Conservation (phyloP, 169 alveolate genomes). For the Eimeria falciformis region DNA sequence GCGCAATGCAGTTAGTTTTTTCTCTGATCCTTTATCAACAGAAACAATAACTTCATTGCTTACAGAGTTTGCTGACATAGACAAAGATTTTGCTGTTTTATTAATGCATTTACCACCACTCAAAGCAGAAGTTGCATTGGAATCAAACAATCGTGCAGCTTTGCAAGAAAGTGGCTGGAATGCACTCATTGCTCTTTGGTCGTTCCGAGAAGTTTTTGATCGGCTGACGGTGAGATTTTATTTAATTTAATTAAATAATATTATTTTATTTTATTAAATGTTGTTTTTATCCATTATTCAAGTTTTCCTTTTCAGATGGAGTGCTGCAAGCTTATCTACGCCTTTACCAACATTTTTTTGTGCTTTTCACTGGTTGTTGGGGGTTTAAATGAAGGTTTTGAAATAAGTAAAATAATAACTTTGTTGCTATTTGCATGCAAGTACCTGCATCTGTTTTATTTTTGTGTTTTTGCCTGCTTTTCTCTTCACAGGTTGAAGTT, state of each 20-base stretch:
- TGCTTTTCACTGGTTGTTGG: no score
- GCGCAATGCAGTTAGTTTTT: neutral
- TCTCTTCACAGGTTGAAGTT: conserved; percentile 17
- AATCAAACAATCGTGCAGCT: neutral
- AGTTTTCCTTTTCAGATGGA: no score
- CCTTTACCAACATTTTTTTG: no score
- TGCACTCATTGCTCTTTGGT: conserved; percentile 62
- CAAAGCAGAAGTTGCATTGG: neutral
- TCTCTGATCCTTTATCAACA: neutral
- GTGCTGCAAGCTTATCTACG: no score
- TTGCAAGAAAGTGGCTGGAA: conserved; percentile 62
- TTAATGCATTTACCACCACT: conserved; percentile 7
- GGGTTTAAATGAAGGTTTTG: no score
- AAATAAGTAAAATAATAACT: no score
- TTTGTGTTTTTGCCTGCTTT: no score
- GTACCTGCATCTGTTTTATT: no score
- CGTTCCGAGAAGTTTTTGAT: conserved; percentile 36
- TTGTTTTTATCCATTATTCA: no score
- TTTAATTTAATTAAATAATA: no score
- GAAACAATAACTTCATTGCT: neutral
- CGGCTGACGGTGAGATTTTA: conserved; percentile 37
- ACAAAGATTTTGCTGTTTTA: neutral
- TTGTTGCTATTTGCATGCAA: no score
- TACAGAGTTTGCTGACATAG: neutral
- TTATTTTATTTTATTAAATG: no score